phyloP scores from a whole-genome alignment of 2,329 filamentous ascomycete species.

The Chaetomium globosum region DNA sequence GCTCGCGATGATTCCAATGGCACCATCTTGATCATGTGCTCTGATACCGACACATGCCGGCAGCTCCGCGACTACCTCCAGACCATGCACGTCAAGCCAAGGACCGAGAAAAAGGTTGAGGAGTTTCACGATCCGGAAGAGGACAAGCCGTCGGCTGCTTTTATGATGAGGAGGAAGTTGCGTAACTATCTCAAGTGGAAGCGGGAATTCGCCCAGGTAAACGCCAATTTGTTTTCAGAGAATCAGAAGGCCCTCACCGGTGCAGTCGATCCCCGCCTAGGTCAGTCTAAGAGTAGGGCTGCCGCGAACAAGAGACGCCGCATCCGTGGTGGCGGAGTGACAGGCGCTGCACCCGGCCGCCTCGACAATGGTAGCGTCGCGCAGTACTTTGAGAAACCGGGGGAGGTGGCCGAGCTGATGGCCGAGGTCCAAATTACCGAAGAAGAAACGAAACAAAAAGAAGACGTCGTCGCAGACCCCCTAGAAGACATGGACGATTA shows the following conservation, averaged over 20 bases:
- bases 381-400: conserved; percentile 78
- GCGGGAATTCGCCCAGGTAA: conserved; percentile 82
- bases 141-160: conserved; percentile 70
- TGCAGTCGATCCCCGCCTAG: conserved; percentile 60
- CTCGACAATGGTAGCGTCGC: conserved; percentile 73
- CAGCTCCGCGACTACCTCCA: conserved; percentile 91
- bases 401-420: conserved; percentile 79
- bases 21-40: conserved; percentile 95
- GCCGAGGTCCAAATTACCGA: conserved; percentile 81
- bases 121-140: conserved; percentile 56
- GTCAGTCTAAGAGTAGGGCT: conserved; percentile 54
- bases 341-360: conserved; percentile 61
- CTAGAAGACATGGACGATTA: conserved; percentile 90
- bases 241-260: conserved; percentile 76
- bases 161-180: conserved; percentile 88
- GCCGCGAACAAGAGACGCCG: conserved; percentile 85
- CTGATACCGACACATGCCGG: conserved; percentile 79
- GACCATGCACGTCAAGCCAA: conserved; percentile 77
- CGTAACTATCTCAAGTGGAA: conserved; percentile 91
- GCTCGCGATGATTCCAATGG: conserved; percentile 82
- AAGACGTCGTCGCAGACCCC: conserved; percentile 73
- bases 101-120: conserved; percentile 49
- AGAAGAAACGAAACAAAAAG: conserved; percentile 72
- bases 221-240: conserved; percentile 73
- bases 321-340: conserved; percentile 73